Evolutionary conservation across 2,329 filamentous ascomycete genomes (phyloP).

Genomic region (Phyllosticta citriasiana): DNA sequence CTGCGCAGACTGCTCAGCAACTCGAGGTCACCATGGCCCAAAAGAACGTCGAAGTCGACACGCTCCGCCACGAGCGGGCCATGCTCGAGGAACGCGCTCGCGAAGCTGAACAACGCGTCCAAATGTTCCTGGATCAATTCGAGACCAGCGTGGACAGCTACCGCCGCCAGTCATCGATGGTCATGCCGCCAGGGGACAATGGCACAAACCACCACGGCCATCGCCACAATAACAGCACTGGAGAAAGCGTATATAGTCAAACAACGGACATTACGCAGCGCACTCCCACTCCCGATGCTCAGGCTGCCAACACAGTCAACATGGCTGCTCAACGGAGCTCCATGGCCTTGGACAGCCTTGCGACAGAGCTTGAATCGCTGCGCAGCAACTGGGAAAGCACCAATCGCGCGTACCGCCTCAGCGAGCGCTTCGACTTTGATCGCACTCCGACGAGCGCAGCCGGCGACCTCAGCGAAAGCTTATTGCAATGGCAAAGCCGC

Average conservation of each 20-base stretch:
- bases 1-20: constrained; percentile 39
- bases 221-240: constrained; percentile 52
- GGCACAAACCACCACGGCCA: constrained; percentile 32
- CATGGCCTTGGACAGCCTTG: constrained; percentile 77
- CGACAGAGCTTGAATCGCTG: constrained; percentile 82
- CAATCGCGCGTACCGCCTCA: constrained; percentile 88
- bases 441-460: constrained; percentile 30
- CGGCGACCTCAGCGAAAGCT: constrained; percentile 22
- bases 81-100: constrained; percentile 72
- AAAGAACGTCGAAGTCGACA: constrained; percentile 61
- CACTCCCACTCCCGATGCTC: constrained; percentile 24
- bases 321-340: constrained; percentile 41
- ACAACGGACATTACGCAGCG: constrained; percentile 23
- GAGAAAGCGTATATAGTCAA: constrained; percentile 40
- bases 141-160: constrained; percentile 92
- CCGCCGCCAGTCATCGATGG: constrained; percentile 56
- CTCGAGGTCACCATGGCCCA: constrained; percentile 46
- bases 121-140: constrained; percentile 85
- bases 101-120: constrained; percentile 89
- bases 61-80: constrained; percentile 72
- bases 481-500: constrained; percentile 25
- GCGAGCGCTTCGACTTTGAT: constrained; percentile 83
- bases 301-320: constrained; percentile 17
- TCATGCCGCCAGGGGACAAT: neutral
- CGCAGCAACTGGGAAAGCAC: constrained; percentile 91